Base-by-base conservation (phyloP, 768 basidiomycete genomes). In the Auricularia cornea region DNA sequence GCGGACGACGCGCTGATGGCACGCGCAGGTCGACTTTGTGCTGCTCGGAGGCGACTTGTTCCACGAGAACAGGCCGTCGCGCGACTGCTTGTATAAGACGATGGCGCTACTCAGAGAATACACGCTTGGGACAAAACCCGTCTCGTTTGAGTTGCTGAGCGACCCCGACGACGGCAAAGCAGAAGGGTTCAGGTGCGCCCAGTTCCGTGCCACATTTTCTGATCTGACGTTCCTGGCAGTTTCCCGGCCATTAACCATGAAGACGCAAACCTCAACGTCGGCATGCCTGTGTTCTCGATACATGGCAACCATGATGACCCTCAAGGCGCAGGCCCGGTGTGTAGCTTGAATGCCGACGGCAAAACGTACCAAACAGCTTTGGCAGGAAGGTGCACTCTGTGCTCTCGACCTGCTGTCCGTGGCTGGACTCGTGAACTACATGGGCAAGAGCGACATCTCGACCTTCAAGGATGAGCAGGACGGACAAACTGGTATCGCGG, bases 281-380 rank as follows among this genome's bases (percentile, higher is more conserved):
- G 85, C 3, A 92, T 97, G n/a, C 97, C 97, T 3, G 90, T 98
- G 31, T 99, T 99, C 76, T 98, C 96, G 0, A 98, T 99, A 60
- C 97, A 99, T 70, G 97, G 97, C 51, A 99, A 99, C 71, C 97
- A 99, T 74, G 97, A 99, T 70, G 97, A 99, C 70, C 97, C 97
- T 35, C 97, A 98, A 76, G 97, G 97, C 23, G 88, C 94, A 26
- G 94, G 95, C 3, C 81, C 90, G 10, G 94, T 94, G 69, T 65
- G 91, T 76, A 12, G 60, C 41, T 11, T 41, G 40, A 48, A 62
- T 41, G 66, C 11, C 60, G 3, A 32, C 12, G 18, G 23, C 38
- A n/a, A n/a, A n/a, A n/a, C 44, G 31, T 29, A 18, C 38, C 29
- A 23, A 32, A 59, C 29, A 29, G 23, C 2, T 26, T 29, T 16